phyloP scores from a whole-genome alignment of 2,329 filamentous ascomycete species.

The Xylariales sp. region DNA sequence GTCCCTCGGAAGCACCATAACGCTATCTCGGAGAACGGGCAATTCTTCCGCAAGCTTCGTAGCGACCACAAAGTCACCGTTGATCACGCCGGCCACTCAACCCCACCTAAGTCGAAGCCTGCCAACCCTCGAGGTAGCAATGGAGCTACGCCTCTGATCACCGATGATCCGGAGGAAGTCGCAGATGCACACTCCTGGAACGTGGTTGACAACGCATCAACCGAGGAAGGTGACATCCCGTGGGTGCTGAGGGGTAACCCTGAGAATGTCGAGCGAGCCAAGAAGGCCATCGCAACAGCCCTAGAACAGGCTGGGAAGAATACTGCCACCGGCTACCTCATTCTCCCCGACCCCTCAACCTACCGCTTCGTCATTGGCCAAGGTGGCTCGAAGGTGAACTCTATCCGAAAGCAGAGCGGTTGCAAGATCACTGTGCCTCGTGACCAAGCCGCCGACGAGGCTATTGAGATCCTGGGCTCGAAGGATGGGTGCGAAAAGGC shows the following conservation, averaged over 20 bases:
- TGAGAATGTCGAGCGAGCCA: conserved; percentile 79
- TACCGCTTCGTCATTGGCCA: conserved; percentile 89
- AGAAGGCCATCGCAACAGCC: conserved; percentile 66
- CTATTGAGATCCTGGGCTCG: conserved; percentile 83
- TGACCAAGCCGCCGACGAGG: conserved; percentile 68
- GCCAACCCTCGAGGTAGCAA: conserved; percentile 52
- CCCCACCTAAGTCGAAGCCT: conserved; percentile 63
- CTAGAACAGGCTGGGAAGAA: conserved; percentile 67
- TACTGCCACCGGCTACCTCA: conserved; percentile 76
- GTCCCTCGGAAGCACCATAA: conserved; percentile 83
- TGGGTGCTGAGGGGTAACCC: conserved; percentile 81
- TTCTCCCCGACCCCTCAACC: conserved; percentile 81
- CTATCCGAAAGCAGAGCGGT: conserved; percentile 84
- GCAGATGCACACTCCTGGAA: conserved; percentile 78
- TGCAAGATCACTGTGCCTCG: conserved; percentile 93
- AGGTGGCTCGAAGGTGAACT: conserved; percentile 85
- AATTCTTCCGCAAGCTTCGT: conserved; percentile 86
- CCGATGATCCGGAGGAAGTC: conserved; percentile 66
- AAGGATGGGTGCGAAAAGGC: conserved; percentile 80
- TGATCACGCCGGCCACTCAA: conserved; percentile 77
- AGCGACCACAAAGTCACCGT: conserved; percentile 85
- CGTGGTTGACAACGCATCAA: conserved; percentile 58
- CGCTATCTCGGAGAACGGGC: conserved; percentile 77
- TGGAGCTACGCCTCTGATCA: conserved; percentile 79
- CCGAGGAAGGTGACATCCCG: conserved; percentile 70